A percentile compares a stretch with the other conserved stretches of the same genome.
These are phyloP conservation scores for Pythium chondricola DNA, from an alignment of 352 stramenopile species.

Conservation along the genomic window DNA sequence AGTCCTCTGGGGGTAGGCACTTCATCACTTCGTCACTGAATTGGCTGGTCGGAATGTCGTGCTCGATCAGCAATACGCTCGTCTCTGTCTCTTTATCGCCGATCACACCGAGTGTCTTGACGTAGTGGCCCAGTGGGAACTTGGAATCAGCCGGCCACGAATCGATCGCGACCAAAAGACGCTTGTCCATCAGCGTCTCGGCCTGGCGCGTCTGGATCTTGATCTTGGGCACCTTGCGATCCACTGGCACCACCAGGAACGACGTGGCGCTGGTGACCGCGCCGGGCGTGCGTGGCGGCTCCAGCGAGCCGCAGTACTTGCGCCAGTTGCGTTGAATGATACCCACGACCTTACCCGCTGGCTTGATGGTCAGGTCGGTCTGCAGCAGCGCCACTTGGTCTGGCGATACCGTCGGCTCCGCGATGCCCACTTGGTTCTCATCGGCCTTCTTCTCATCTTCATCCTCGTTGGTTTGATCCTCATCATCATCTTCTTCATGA, in stretches of 20 bases:
- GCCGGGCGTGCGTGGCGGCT: constrained; percentile 50
- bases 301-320: constrained; percentile 92
- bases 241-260: constrained; percentile 80
- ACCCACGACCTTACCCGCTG: constrained; percentile 79
- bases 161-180: constrained; percentile 94
- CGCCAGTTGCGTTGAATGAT: constrained; percentile 93
- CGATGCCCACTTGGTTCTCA: constrained; percentile 30
- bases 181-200: constrained; percentile 88
- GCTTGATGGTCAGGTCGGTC: constrained; percentile 59
- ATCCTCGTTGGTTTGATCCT: constrained; percentile 33
- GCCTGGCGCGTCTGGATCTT: constrained; percentile 91
- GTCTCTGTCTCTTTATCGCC: constrained; percentile 97
- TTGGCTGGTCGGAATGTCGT: constrained; percentile 91
- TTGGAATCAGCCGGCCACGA: constrained; percentile 87
- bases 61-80: constrained; percentile 94
- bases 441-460: constrained; percentile 25
- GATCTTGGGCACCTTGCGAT: constrained; percentile 91
- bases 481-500: constrained; percentile 34
- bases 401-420: constrained; percentile 57
- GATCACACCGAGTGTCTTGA: constrained; percentile 92
- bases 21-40: constrained; percentile 88
- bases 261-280: constrained; percentile 34
- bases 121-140: constrained; percentile 95
- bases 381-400: constrained; percentile 57
- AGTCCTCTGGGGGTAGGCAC: constrained; percentile 91